phyloP scores from a whole-genome alignment of 2,329 filamentous ascomycete species.

The Talaromyces sp. region DNA sequence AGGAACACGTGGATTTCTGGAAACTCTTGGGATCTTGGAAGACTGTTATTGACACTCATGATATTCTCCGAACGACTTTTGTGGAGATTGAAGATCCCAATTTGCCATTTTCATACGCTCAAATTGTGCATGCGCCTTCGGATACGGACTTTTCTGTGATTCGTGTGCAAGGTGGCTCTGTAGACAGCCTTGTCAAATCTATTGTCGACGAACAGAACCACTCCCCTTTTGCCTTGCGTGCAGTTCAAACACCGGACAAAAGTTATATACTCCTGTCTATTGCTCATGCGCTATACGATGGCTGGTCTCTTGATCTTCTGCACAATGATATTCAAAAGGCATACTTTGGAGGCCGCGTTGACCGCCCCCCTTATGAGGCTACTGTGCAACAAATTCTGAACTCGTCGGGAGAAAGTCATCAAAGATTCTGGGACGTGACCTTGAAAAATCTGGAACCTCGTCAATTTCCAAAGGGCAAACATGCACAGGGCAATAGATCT shows the following conservation, averaged over 20 bases:
- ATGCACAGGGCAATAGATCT: slow-evolving; percentile 10
- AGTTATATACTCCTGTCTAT: slow-evolving; percentile 62
- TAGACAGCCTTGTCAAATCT: slow-evolving; percentile 16
- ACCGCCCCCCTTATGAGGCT: slow-evolving; percentile 46
- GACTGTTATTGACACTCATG: slow-evolving; percentile 53
- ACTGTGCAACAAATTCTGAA: slow-evolving; percentile 54
- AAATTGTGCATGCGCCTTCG: slow-evolving; percentile 41
- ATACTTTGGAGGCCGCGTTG: slow-evolving; percentile 47
- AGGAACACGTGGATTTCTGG: slow-evolving; percentile 48
- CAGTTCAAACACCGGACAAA: slow-evolving; percentile 28
- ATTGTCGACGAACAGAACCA: slow-evolving; percentile 18
- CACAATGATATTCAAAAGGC: slow-evolving; percentile 65
- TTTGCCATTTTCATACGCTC: slow-evolving; percentile 52
- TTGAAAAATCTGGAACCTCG: slow-evolving; percentile 50
- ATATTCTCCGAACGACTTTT: slow-evolving; percentile 74
- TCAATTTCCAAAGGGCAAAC: slow-evolving; percentile 32
- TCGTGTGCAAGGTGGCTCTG: slow-evolving; percentile 14
- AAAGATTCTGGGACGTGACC: slow-evolving; percentile 66
- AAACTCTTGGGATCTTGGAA: slow-evolving; percentile 59
- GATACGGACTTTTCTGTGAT: slow-evolving; percentile 30
- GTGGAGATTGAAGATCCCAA: slow-evolving; percentile 57
- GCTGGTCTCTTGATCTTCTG: slow-evolving; percentile 72
- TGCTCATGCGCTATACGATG: slow-evolving; percentile 84
- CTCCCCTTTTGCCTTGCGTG: slow-evolving; percentile 29
- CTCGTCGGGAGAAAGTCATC: slow-evolving; percentile 43